phyloP scores from a whole-genome alignment of 768 basidiomycete genomes.

The Termitomyces sp. region DNA sequence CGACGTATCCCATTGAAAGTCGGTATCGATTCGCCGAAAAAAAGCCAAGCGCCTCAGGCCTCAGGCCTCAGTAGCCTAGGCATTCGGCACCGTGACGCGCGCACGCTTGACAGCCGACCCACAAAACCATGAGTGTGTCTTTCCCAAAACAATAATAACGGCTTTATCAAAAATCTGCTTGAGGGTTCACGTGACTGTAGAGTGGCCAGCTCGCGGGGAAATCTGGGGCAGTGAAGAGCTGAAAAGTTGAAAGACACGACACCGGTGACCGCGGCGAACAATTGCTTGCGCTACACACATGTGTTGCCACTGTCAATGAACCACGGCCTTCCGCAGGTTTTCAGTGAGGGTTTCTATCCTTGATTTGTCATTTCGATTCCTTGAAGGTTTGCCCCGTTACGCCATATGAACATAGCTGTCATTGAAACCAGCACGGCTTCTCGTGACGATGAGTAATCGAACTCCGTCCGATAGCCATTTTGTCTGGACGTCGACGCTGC shows the following conservation, averaged over 20 bases:
- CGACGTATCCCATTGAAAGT: background rate
- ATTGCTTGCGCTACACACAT: background rate
- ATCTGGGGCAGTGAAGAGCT: no score
- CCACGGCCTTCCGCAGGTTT: background rate
- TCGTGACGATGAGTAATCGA: background rate
- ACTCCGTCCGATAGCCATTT: background rate
- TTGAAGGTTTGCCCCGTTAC: constrained; percentile 2
- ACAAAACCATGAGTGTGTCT: no score
- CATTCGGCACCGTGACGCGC: no score
- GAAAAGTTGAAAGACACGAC: no score
- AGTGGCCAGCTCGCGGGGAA: no score
- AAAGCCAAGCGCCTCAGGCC: background rate
- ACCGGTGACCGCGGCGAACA: no score
- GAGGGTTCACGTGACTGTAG: no score
- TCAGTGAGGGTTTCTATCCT: background rate
- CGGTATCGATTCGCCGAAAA: background rate
- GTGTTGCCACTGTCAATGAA: background rate
- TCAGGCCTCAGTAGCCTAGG: no score
- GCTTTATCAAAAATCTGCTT: no score
- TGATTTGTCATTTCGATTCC: constrained; percentile 13
- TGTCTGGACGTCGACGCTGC: background rate
- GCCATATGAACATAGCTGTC: constrained; percentile 10
- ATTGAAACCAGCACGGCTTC: background rate
- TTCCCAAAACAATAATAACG: no score
- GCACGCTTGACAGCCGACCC: background rate